A percentile compares a stretch with the other conserved stretches of the same genome.
phyloP scores from a whole-genome alignment of 1,284 basidiomycete species.

The Melanopsichium pennsylvanicum region DNA sequence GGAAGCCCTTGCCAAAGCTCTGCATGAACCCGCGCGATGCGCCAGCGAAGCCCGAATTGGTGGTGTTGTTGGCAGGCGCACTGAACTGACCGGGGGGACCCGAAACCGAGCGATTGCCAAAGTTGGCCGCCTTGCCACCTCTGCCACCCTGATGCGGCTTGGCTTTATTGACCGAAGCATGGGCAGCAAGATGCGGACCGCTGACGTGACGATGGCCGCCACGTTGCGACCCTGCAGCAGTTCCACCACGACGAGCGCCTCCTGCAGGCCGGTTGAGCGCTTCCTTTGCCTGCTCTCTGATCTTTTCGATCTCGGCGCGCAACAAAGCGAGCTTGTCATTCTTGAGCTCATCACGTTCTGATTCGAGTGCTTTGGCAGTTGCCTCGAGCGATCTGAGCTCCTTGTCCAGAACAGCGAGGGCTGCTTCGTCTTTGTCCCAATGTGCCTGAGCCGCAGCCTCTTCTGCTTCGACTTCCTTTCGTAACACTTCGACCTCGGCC shows the following conservation, averaged over 20 bases:
- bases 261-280: conserved; percentile 16
- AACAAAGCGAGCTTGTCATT: conserved; percentile 34
- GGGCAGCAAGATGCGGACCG: conserved; percentile 18
- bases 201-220: conserved; percentile 41
- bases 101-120: conserved; percentile 36
- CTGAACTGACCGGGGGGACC: conserved; percentile 32
- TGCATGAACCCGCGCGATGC: conserved; percentile 40
- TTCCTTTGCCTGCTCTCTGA: conserved; percentile 34
- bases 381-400: conserved; percentile 35
- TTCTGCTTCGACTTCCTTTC: conserved; percentile 35
- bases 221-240: conserved; percentile 18
- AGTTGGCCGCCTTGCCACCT: conserved; percentile 27
- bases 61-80: conserved; percentile 8
- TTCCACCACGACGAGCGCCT: conserved; percentile 24
- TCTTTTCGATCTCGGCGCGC: conserved; percentile 34
- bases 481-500: conserved; percentile 22
- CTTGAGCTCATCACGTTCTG: conserved; percentile 37
- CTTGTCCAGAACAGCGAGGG: conserved; percentile 37
- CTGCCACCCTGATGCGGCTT: conserved; percentile 23
- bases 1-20: conserved; percentile 41
- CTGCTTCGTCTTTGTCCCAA: conserved; percentile 40
- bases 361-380: conserved; percentile 21
- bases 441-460: conserved; percentile 31
- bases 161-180: conserved; percentile 18
- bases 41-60: conserved; percentile 22